Conservation (phyloP, 306 rosid species). For the Castanea crenata region DNA sequence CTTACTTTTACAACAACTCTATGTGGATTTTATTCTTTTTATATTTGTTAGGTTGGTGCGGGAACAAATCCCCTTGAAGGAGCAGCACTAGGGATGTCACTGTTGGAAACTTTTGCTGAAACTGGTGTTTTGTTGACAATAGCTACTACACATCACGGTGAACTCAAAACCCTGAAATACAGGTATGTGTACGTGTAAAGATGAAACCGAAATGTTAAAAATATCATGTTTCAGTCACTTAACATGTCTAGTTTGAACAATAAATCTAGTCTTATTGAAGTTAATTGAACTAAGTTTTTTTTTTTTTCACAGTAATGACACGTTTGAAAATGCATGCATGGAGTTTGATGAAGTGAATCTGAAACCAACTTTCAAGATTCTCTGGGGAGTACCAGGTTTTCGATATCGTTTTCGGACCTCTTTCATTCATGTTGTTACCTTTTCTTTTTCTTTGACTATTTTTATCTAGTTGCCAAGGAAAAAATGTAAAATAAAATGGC, state of each 20-base stretch:
- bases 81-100: slow-evolving; percentile 92
- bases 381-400: slow-evolving; percentile 96
- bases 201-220: not conserved
- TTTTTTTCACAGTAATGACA: slow-evolving; percentile 63
- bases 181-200: slow-evolving; percentile 47
- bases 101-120: slow-evolving; percentile 83
- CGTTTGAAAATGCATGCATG: slow-evolving; percentile 93
- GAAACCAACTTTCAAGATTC: slow-evolving; percentile 91
- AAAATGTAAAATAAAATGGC: slow-evolving; percentile 8
- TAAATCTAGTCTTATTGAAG: not conserved
- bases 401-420: slow-evolving; percentile 2
- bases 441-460: slow-evolving; percentile 8
- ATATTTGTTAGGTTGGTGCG: slow-evolving; percentile 79
- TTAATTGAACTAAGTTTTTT: slow-evolving; percentile 5
- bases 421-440: not conserved
- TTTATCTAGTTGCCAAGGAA: not conserved
- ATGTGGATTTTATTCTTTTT: slow-evolving; percentile 14
- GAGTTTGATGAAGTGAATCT: slow-evolving; percentile 93
- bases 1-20: not conserved
- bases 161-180: slow-evolving; percentile 94
- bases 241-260: not conserved
- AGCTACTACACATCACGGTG: slow-evolving; percentile 98
- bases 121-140: slow-evolving; percentile 73
- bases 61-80: slow-evolving; percentile 99
- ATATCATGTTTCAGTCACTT: not conserved